Evolutionary conservation across 2,329 filamentous ascomycete genomes (phyloP), one percentile per base, ranked within the genome.

Genomic region (Pseudocercospora cruenta): DNA sequence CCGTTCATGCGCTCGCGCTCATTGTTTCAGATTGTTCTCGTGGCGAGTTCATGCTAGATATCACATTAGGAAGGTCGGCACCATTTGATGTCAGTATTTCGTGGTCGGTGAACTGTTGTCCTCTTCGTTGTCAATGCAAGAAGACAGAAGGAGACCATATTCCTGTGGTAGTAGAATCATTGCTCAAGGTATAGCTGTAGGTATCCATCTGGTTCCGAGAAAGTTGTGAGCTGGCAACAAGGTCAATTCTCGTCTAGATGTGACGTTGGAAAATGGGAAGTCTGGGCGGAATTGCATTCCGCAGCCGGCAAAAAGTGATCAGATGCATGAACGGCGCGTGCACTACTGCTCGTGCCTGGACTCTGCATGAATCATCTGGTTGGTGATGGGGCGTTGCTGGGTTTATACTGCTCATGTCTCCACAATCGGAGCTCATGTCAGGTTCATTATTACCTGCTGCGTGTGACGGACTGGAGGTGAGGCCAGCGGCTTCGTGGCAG

Each of bases 401-500:
- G 49, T 28, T 49, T 19, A 16, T 36, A 16, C 33, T 39, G 36
- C 36, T 39, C 36, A 39, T 10, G 36, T 16, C 36, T 39, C 36
- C 36, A n/a, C 22, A 24, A 54, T 54, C 51, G 28, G 21, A 16
- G 22, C n/a, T 54, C 22, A 26, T 24, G 51, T 54, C 28, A 31
- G 24, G 24, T 26, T 54, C 51, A 26, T 24, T n/a, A 54, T 24
- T 54, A 26, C 51, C 24, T 26, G 57, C 22, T 45, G 33, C 57
- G 28, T 45, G 33, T 21, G 57, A 59, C n/a, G 57, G 16, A 54
- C 33, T 39, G 57, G 19, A 39, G 14, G 57, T 59, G 36, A 59
- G 31, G 57, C 39, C 57, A 16, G 26, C 39, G 57, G 55, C 55
- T 43, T 58, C 55, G 55, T 58, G 55, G 55, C 55, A 58, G 55